Conservation (phyloP, 768 basidiomycete genomes). For the Boletus fagicola region DNA sequence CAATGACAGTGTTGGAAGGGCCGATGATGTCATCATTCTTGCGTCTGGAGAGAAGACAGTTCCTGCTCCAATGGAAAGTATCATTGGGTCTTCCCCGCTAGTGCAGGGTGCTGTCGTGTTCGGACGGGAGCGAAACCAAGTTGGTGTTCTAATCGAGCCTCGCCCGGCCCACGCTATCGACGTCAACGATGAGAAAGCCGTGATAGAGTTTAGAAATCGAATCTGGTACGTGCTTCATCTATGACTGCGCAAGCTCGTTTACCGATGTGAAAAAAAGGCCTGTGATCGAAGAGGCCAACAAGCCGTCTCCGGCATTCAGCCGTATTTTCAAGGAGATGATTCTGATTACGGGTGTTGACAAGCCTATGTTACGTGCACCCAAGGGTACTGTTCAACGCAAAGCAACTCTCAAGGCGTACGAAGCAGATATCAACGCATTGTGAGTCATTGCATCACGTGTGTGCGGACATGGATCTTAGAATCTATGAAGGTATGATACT, state of each 20-base stretch:
- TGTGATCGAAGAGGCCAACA: slow-evolving; percentile 45
- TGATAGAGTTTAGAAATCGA: slow-evolving; percentile 31
- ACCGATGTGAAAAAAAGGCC: slow-evolving; percentile 28
- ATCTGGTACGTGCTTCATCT: slow-evolving; percentile 25
- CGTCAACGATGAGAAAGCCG: slow-evolving; percentile 17
- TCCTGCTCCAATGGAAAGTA: slow-evolving; percentile 27
- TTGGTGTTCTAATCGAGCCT: slow-evolving; percentile 36
- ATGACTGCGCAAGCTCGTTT: background rate
- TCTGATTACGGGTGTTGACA: slow-evolving; percentile 38
- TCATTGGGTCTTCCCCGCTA: slow-evolving; percentile 23
- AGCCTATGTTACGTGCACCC: slow-evolving; percentile 43
- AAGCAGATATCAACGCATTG: slow-evolving; percentile 46
- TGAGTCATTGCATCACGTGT: slow-evolving; percentile 19
- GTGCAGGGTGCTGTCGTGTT: slow-evolving; percentile 34
- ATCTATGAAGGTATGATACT: slow-evolving; percentile 28
- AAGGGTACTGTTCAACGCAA: slow-evolving; percentile 48
- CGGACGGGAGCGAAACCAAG: slow-evolving; percentile 32
- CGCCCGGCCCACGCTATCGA: slow-evolving; percentile 18
- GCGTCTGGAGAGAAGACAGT: slow-evolving; percentile 24
- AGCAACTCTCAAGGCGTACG: slow-evolving; percentile 39
- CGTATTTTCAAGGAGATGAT: slow-evolving; percentile 56
- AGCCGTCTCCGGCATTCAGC: slow-evolving; percentile 40
- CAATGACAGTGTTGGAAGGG: slow-evolving; percentile 31
- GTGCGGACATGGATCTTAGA: background rate
- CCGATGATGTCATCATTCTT: slow-evolving; percentile 36